Conservation (phyloP, 257 asterid species). For the Capsicum chinense region DNA sequence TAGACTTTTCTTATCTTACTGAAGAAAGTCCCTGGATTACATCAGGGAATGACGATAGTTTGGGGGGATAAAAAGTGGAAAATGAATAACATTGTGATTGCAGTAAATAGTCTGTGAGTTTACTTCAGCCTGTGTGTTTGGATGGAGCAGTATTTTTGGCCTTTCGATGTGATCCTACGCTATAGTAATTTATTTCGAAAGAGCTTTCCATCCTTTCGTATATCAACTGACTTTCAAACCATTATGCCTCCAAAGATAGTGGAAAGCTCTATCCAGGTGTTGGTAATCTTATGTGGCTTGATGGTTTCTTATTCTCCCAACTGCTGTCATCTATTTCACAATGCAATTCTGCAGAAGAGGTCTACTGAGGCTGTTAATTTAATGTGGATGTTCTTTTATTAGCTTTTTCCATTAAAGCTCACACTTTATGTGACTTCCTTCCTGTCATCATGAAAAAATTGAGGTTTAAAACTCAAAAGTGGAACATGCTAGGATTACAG, state of each 20-base stretch:
- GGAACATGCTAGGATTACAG: background rate
- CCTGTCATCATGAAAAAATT: background rate
- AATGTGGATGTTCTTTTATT: too few relatives aligned
- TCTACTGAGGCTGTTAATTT: too few relatives aligned
- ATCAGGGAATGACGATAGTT: background rate
- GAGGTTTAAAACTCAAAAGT: background rate
- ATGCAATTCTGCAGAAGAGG: too few relatives aligned
- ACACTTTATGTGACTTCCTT: background rate
- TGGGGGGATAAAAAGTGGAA: conserved; percentile 8
- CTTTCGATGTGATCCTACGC: background rate
- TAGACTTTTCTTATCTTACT: conserved; percentile 23
- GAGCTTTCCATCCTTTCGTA: background rate
- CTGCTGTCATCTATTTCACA: background rate
- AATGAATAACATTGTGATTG: background rate
- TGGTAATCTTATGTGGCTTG: conserved; percentile 10
- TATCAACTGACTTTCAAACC: conserved; percentile 11
- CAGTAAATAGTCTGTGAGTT: conserved; percentile 18
- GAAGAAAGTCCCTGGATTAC: background rate
- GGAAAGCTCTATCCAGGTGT: background rate
- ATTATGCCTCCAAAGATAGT: background rate
- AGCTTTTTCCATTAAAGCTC: too few relatives aligned
- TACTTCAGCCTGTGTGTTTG: background rate
- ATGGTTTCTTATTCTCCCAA: conserved; percentile 13
- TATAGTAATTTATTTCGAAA: background rate
- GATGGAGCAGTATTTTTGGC: background rate